phyloP scores from a whole-genome alignment of 176 grass and related monocot species.

The Luzula sylvatica region DNA sequence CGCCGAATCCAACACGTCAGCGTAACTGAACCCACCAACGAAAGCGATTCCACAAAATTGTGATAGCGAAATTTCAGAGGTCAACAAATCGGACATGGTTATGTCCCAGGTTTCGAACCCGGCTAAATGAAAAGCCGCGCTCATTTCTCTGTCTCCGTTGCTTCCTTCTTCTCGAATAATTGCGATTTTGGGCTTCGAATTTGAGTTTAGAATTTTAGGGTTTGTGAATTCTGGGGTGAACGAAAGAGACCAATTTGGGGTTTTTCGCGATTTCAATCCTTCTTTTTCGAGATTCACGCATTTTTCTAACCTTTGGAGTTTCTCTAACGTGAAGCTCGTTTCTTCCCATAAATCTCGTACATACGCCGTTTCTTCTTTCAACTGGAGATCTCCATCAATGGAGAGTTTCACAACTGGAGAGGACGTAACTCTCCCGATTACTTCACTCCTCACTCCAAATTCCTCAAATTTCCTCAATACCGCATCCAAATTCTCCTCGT shows the following conservation, averaged over 20 bases:
- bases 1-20: conserved; percentile 75
- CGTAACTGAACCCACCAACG: conserved; percentile 94
- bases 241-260: conserved; percentile 58
- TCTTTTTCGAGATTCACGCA: conserved; percentile 84
- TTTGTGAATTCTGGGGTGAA: conserved; percentile 60
- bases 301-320: conserved; percentile 57
- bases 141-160: conserved; percentile 90
- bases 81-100: conserved; percentile 63
- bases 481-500: conserved; percentile 24
- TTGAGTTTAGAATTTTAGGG: conserved; percentile 35
- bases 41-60: conserved; percentile 71
- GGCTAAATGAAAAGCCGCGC: conserved; percentile 67
- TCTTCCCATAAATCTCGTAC: conserved; percentile 91
- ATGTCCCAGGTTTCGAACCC: conserved; percentile 92
- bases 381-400: conserved; percentile 36
- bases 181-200: conserved; percentile 69
- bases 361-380: conserved; percentile 62
- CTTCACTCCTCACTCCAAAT: conserved; percentile 38
- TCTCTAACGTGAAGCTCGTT: conserved; percentile 82
- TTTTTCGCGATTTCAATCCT: conserved; percentile 48
- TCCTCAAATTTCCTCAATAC: conserved; percentile 54
- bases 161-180: conserved; percentile 96
- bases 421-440: conserved; percentile 64
- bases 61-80: conserved; percentile 32
- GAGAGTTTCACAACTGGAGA: conserved; percentile 43